Conservation (phyloP, 768 basidiomycete genomes). For the Erythrobasidium yunnanense region DNA sequence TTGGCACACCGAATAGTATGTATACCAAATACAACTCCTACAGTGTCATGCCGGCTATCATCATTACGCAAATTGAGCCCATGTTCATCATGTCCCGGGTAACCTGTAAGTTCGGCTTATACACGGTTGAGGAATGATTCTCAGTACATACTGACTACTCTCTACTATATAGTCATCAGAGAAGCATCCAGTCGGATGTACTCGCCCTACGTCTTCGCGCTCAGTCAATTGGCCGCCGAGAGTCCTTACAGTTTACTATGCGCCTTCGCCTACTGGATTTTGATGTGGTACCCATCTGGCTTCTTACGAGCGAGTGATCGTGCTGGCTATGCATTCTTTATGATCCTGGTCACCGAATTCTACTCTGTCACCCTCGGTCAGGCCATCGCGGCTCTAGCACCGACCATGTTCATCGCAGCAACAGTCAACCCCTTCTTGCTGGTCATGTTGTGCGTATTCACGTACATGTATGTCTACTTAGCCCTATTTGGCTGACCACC, state of each 20-base stretch:
- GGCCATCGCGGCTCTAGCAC: slow-evolving; percentile 62
- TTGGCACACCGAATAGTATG: neutral
- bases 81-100: slow-evolving; percentile 58
- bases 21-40: neutral
- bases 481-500: too few relatives aligned
- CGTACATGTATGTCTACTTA: slow-evolving; percentile 36
- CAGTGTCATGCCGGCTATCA: slow-evolving; percentile 53
- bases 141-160: neutral
- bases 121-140: neutral
- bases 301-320: slow-evolving; percentile 38
- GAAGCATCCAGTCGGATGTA: slow-evolving; percentile 78
- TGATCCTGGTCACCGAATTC: slow-evolving; percentile 60
- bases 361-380: slow-evolving; percentile 58
- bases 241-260: slow-evolving; percentile 65
- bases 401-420: slow-evolving; percentile 66
- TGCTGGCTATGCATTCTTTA: slow-evolving; percentile 44
- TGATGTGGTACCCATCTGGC: slow-evolving; percentile 40
- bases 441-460: slow-evolving; percentile 28
- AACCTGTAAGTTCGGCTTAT: slow-evolving; percentile 28
- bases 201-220: slow-evolving; percentile 70
- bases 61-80: slow-evolving; percentile 73
- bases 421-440: slow-evolving; percentile 68
- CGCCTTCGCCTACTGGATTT: slow-evolving; percentile 63
- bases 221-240: slow-evolving; percentile 70
- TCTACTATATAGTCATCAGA: slow-evolving; percentile 32